phyloP scores from a whole-genome alignment of 768 basidiomycete genomes.

The Boletus subcaerulescens region DNA sequence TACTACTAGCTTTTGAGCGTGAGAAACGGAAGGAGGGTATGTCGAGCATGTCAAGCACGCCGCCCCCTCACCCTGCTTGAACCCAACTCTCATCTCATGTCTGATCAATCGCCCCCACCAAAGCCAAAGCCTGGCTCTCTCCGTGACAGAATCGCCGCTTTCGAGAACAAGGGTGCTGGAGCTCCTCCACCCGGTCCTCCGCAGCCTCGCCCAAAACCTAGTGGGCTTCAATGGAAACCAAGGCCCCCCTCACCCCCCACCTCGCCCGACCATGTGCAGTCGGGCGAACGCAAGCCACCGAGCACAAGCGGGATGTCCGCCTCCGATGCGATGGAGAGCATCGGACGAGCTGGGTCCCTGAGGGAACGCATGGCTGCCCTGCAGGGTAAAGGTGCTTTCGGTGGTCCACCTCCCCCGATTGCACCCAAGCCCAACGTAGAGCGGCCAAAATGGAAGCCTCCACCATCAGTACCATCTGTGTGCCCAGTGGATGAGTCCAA shows the following conservation, averaged over 20 bases:
- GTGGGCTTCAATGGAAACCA: slow-evolving; percentile 71
- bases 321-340: slow-evolving; percentile 84
- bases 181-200: slow-evolving; percentile 29
- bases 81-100: slow-evolving; percentile 44
- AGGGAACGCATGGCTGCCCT: slow-evolving; percentile 96
- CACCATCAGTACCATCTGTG: slow-evolving; percentile 48
- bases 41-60: slow-evolving; percentile 20
- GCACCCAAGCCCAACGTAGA: slow-evolving; percentile 52
- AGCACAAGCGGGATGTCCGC: slow-evolving; percentile 62
- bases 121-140: slow-evolving; percentile 74
- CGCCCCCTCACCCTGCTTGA: slow-evolving; percentile 10
- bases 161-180: slow-evolving; percentile 57
- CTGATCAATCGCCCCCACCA: slow-evolving; percentile 54
- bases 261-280: slow-evolving; percentile 19
- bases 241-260: slow-evolving; percentile 47
- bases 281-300: slow-evolving; percentile 21
- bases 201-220: slow-evolving; percentile 53
- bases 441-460: slow-evolving; percentile 86
- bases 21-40: slow-evolving; percentile 15
- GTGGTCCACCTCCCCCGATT: slow-evolving; percentile 46
- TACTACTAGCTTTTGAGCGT: slow-evolving; percentile 13
- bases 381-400: slow-evolving; percentile 80
- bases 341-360: slow-evolving; percentile 73
- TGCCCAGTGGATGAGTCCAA: slow-evolving; percentile 42
- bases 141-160: slow-evolving; percentile 86